Evolutionary conservation across 2,329 filamentous ascomycete genomes (phyloP).

Genomic region (Aspergillus bombycis): DNA sequence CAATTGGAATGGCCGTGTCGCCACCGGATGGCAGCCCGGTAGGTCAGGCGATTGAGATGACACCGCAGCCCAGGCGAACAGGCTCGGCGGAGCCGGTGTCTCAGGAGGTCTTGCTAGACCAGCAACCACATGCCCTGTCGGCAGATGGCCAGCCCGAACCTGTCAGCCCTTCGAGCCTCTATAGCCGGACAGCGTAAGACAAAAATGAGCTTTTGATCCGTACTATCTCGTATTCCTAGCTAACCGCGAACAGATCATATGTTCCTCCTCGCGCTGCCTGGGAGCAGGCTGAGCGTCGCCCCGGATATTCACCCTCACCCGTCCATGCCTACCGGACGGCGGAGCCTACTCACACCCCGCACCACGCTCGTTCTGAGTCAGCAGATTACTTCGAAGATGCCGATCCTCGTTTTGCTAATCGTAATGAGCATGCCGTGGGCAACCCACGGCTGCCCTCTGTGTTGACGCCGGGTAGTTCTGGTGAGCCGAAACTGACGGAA

Average conservation of each 20-base stretch:
- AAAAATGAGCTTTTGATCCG: not conserved
- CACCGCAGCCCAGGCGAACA: constrained; percentile 62
- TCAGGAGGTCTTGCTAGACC: constrained; percentile 36
- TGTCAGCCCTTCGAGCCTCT: constrained; percentile 70
- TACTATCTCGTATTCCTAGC: constrained; percentile 6
- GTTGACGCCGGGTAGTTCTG: constrained; percentile 43
- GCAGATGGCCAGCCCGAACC: constrained; percentile 29
- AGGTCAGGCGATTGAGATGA: constrained; percentile 79
- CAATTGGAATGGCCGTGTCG: constrained; percentile 39
- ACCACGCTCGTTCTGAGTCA: constrained; percentile 41
- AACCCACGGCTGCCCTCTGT: constrained; percentile 36
- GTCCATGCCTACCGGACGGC: constrained; percentile 25
- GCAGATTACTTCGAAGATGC: constrained; percentile 85
- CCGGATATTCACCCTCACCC: constrained; percentile 21
- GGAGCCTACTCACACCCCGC: constrained; percentile 25
- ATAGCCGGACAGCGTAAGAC: constrained; percentile 74
- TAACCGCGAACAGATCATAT: constrained; percentile 37
- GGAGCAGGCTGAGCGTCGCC: constrained; percentile 26
- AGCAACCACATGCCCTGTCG: constrained; percentile 31
- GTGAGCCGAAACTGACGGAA: constrained; percentile 44
- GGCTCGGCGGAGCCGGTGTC: constrained; percentile 29
- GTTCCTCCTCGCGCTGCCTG: constrained; percentile 52
- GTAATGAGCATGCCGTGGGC: constrained; percentile 31
- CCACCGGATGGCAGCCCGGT: constrained; percentile 47
- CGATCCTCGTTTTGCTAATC: constrained; percentile 75